Base-by-base conservation (phyloP, 768 basidiomycete genomes). In the Phylloporus sp. region DNA sequence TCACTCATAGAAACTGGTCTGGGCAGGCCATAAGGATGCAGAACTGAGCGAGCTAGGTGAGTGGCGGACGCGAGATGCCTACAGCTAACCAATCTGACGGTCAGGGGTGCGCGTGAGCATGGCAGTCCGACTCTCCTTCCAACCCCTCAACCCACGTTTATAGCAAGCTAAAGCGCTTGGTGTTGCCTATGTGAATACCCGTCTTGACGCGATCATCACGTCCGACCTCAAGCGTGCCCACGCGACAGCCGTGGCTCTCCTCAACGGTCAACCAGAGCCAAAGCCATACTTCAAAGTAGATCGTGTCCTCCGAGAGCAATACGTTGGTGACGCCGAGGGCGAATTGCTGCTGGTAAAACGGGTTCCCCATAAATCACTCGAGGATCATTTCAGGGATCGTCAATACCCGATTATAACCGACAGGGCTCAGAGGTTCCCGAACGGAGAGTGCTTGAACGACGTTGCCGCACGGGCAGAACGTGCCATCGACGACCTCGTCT, bases 21-120 rank as follows among this genome's bases (percentile, higher is more conserved):
- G 88, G 87, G 86, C 88, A 36, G 89, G 89, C 6, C 86, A 84
- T 78, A 77, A 73, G 53, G 86, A 92, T 67, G 79, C 88, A 11
- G 78, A 82, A 1, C 72, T 92, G 15, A 83, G 85, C 18, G 86
- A 85, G 57, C 85, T 90, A 60, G 89, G 89, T 85, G 64, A 60
- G 70, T 63, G 2, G 5, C 39, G 42, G 39, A 49, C 38, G n/a
- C 15, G 27, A 38, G 15, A 18, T 42, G 39, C 24, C 42, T 23
- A 24, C 20, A 43, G 3, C 39, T 49, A 20, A 60, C 47, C 41
- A 45, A 51, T 51, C 47, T 41, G 20, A 15, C 35, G 12, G n/a
- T 31, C 64, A 84, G 83, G 81, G n/a, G 78, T 80, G 72, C 75
- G 74, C 55, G 84, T 80, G 59, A 60, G 74, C 45, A 55, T 35